phyloP scores from a whole-genome alignment of 2,329 filamentous ascomycete species.

The Colletotrichum sp. region DNA sequence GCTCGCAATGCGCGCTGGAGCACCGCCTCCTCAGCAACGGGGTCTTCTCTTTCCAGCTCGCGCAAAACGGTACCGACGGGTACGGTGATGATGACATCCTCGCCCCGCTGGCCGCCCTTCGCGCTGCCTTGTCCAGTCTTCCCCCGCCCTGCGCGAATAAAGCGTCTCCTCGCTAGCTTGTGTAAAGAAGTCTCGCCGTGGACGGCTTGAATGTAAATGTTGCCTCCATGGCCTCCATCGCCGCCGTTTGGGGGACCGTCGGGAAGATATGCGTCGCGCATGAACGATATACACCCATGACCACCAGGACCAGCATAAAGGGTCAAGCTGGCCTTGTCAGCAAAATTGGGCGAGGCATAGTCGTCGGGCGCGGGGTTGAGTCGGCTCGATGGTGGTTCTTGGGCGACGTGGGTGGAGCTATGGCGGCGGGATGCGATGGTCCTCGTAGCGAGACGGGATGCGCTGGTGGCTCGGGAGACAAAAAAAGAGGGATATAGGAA shows the following conservation, averaged over 20 bases:
- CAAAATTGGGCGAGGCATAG: slow-evolving; percentile 82
- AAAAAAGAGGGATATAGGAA: slow-evolving; percentile 58
- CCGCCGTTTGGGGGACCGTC: slow-evolving; percentile 94
- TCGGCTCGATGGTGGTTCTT: slow-evolving; percentile 44
- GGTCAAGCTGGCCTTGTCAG: slow-evolving; percentile 81
- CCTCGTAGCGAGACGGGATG: slow-evolving; percentile 28
- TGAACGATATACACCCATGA: slow-evolving; percentile 91
- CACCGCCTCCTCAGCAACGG: slow-evolving; percentile 68
- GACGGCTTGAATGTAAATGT: slow-evolving; percentile 92
- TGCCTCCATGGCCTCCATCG: slow-evolving; percentile 90
- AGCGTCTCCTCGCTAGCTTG: slow-evolving; percentile 80
- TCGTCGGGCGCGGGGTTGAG: slow-evolving; percentile 85
- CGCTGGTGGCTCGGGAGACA: slow-evolving; percentile 28
- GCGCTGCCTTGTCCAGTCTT: slow-evolving; percentile 78
- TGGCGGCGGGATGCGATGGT: slow-evolving; percentile 19
- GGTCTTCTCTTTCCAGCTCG: slow-evolving; percentile 81
- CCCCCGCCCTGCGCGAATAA: slow-evolving; percentile 77
- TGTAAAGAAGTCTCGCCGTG: slow-evolving; percentile 91
- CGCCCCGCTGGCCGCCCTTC: slow-evolving; percentile 77
- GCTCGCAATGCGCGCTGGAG: slow-evolving; percentile 21
- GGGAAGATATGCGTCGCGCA: slow-evolving; percentile 87
- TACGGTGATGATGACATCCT: slow-evolving; percentile 87
- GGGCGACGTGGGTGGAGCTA: slow-evolving; percentile 21
- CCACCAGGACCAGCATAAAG: slow-evolving; percentile 83
- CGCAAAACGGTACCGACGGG: slow-evolving; percentile 91